Percentiles rank a stretch among this genome's conserved stretches.
Conservation (phyloP, 73 alveolate species). For the Urostyla sp. region DNA sequence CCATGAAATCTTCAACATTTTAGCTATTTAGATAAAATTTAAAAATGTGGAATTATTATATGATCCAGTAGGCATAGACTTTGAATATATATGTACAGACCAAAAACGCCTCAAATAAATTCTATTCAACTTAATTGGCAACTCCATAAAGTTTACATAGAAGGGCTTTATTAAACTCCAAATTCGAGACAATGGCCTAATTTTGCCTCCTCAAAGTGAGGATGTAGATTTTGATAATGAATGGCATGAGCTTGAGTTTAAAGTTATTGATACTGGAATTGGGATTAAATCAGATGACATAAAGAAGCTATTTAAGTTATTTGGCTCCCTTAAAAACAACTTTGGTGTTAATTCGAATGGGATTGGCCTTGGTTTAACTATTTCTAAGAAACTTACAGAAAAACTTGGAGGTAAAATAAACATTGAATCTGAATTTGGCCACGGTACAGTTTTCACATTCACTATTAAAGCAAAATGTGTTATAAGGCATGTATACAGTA, state of each 20-base stretch:
- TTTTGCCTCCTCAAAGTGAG: not conserved
- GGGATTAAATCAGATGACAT: slow-evolving; percentile 10
- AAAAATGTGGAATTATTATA: not conserved
- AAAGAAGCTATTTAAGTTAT: slow-evolving; percentile 7
- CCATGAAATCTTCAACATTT: not conserved
- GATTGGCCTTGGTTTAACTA: slow-evolving; percentile 38
- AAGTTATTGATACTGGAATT: slow-evolving; percentile 46
- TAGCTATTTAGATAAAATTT: too few relatives aligned
- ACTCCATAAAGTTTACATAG: slow-evolving; percentile 31
- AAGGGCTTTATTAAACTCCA: slow-evolving; percentile 1
- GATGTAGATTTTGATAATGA: not conserved
- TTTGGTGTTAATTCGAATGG: slow-evolving; percentile 4
- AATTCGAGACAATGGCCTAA: not conserved
- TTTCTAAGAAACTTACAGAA: slow-evolving; percentile 30
- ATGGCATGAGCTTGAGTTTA: not conserved
- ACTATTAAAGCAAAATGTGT: too few relatives aligned
- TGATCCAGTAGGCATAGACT: not conserved
- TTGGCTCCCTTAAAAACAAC: slow-evolving; percentile 43
- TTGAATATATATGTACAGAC: not conserved
- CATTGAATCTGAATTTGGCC: slow-evolving; percentile 11
- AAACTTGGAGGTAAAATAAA: slow-evolving; percentile 16
- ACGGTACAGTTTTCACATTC: slow-evolving; percentile 37
- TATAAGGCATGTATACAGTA: too few relatives aligned
- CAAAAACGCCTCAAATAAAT: slow-evolving; percentile 16
- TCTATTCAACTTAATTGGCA: slow-evolving; percentile 6